A percentile compares a stretch with the other conserved stretches of the same genome.
These are phyloP conservation scores for Juncus effusus DNA, from an alignment of 176 grass and related monocot species.

Conservation along the genomic window DNA sequence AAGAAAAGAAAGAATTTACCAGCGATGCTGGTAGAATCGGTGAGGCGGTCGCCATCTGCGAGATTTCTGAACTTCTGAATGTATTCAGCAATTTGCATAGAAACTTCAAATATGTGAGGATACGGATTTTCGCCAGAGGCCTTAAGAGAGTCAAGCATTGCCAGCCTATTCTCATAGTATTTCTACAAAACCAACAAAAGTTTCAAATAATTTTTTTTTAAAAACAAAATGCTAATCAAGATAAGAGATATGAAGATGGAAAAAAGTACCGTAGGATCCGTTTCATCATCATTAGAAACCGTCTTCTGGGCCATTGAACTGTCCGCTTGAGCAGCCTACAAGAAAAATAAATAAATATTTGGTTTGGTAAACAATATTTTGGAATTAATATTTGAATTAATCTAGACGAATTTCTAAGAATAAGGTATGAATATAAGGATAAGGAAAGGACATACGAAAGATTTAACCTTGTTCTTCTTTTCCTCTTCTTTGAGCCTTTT, in stretches of 20 bases:
- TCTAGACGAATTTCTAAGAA: too few species aligned
- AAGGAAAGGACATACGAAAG: too few species aligned
- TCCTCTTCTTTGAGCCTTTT: conserved; percentile 33
- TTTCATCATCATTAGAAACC: conserved; percentile 39
- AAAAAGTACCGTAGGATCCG: conserved; percentile 77
- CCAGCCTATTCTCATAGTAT: conserved; percentile 37
- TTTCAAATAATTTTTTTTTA: too few species aligned
- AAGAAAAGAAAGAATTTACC: conserved; percentile 28
- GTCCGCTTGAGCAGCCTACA: too few species aligned
- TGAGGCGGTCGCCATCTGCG: conserved; percentile 42
- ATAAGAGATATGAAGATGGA: not conserved
- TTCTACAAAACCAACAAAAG: conserved; percentile 8
- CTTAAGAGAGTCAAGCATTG: conserved; percentile 44
- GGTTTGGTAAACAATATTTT: too few species aligned
- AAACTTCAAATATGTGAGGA: conserved; percentile 51
- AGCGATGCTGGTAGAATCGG: conserved; percentile 51
- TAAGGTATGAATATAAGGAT: too few species aligned
- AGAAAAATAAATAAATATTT: too few species aligned
- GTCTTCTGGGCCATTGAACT: too few species aligned
- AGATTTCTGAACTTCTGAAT: conserved; percentile 36
- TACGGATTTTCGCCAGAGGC: conserved; percentile 52
- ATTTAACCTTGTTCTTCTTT: too few species aligned
- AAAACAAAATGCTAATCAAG: too few species aligned
- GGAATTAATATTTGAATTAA: too few species aligned
- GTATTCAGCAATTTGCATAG: conserved; percentile 29